Conservation (phyloP, 2,329 filamentous ascomycete species). For the Ascochyta lentis region DNA sequence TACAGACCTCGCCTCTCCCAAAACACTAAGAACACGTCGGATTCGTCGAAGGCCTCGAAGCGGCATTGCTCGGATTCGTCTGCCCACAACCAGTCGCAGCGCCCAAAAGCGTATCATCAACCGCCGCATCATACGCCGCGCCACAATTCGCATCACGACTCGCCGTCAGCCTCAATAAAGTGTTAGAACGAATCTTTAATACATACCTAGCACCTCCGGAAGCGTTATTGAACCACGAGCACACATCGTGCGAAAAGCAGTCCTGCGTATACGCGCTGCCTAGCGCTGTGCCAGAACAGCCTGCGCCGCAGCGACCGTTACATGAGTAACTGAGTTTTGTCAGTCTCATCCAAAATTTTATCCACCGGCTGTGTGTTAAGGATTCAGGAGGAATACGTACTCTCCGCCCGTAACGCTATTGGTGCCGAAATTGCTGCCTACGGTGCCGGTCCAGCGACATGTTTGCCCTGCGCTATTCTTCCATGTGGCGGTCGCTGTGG, state of each 20-base stretch:
- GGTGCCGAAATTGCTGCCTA: constrained; percentile 58
- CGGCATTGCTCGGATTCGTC: constrained; percentile 39
- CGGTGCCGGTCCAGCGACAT: constrained; percentile 54
- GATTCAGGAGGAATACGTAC: constrained; percentile 39
- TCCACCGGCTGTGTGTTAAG: neutral
- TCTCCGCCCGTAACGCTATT: constrained; percentile 54
- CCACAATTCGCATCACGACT: constrained; percentile 58
- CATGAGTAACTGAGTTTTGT: constrained; percentile 54
- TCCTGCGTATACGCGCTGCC: constrained; percentile 60
- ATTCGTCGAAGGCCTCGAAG: constrained; percentile 25
- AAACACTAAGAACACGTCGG: constrained; percentile 46
- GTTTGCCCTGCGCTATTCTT: constrained; percentile 52
- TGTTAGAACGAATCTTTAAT: neutral
- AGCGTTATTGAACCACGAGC: constrained; percentile 59
- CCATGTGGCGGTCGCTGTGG: constrained; percentile 56
- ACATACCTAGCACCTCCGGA: constrained; percentile 55
- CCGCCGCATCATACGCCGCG: constrained; percentile 52
- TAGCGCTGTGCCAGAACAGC: constrained; percentile 53
- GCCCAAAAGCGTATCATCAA: constrained; percentile 54
- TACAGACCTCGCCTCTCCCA: neutral
- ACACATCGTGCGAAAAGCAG: constrained; percentile 60
- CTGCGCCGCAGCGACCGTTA: constrained; percentile 58
- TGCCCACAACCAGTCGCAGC: constrained; percentile 36
- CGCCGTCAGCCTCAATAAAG: neutral
- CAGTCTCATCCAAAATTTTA: neutral